Evolutionary conservation across 2,329 filamentous ascomycete species (phyloP), one percentile per base, ranked within the genome.

Genomic region (Xylaria sp.): DNA sequence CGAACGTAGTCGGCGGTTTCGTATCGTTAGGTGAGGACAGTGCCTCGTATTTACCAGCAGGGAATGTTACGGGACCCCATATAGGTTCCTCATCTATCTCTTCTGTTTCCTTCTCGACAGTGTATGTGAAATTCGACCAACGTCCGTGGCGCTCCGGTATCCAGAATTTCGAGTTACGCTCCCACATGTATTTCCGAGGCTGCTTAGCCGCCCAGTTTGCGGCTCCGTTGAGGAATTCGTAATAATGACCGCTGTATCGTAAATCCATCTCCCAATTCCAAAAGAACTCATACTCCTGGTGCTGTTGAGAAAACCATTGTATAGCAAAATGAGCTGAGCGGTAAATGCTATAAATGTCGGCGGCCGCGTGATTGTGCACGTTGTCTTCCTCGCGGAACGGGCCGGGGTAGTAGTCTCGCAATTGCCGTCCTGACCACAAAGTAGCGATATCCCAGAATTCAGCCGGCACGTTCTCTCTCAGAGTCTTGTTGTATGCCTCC

Each of bases 361-460:
- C 81, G 63, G 83, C 71, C 30, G 74, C 74, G 56, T 72, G 68
- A 61, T 78, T 78, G n/a, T 80, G 78, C 72, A 87, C 65, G 32
- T 76, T 76, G 25, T 76, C 86, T 63, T 86, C 85, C 52, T 87
- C 85, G 73, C 89, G 87, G 7, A 90, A 85, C 30, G 85, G 87
- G 1, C 82, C 82, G 78, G 79, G 50, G 74, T 92, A 92, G 78
- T 90, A 87, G 71, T 89, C 83, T 65, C 83, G 81, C 87, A 92
- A 90, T 76, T 90, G 87, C 70, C 85, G 81, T 75, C 91, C 89
- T 1, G 89, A 90, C 90, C 90, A 92, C 13, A 92, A 81, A 0
- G 87, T 90, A 23, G 87, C 87, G 81, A 92, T 89, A 69, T 86
- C 88, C 77, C 85, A 87, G 77, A 92, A 92, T 72, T 92, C 90